Evolutionary conservation across 2,329 filamentous ascomycete species (phyloP), one percentile per base, ranked within the genome.

Genomic region (Setomelanomma holmii): DNA sequence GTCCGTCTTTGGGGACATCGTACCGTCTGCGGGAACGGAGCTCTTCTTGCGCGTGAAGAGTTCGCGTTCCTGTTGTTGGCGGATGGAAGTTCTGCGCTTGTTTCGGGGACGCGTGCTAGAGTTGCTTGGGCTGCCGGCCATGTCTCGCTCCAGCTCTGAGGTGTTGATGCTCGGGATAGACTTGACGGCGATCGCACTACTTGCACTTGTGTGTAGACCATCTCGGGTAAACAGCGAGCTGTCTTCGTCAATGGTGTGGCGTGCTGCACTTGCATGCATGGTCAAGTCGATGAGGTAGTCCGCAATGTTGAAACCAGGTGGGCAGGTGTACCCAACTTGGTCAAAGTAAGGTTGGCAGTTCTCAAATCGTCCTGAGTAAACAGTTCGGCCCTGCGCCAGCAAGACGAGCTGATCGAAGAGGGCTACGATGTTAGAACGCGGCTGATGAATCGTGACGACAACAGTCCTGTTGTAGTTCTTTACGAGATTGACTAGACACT

Each of bases 361-460:
- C 1, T 85, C 80, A 72, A 98, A 96, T 1, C 91, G 90, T 0
- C 95, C 95, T 3, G 95, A 98, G 74, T 96, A 99, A 6, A 99
- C 95, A 1, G 91, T 89, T 65, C 88, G 88, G 21, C 95, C 95
- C 61, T 91, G 88, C 2, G 95, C 95, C 38, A 99, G 81, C 12
- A 99, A 85, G 47, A 99, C 83, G n/a, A 99, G 82, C 49, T 93
- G 87, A 72, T 99, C 95, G 70, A 99, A 99, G 3, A 99, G 83
- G 8, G 95, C 95, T 19, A 98, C 95, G 68, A 99, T 99, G 75
- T 99, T 99, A 10, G 95, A 99, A 61, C 96, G 86, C 33, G 95
- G 95, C 69, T 99, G 95, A 74, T 99, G 95, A 59, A 99, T 99
- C 12, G 95, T 99, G 78, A 99, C 97, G 56, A 99, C 89, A 49